Conservation (phyloP, 116 monocot species). For the Thalassia testudinum region DNA sequence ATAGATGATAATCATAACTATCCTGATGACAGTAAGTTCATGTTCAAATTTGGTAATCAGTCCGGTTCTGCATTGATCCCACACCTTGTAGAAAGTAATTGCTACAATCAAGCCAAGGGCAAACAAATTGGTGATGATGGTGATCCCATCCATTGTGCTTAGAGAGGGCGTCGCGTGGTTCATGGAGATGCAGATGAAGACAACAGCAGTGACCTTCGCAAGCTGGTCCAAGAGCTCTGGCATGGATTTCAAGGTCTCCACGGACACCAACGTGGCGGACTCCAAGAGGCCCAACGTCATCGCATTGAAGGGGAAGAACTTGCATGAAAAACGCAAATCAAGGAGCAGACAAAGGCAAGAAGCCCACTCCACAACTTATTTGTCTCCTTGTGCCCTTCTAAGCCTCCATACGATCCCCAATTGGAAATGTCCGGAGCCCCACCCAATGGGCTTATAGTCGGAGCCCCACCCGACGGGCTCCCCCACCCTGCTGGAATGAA, state of each 20-base stretch:
- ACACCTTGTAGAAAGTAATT: neutral
- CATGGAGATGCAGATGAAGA: neutral
- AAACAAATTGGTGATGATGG: neutral
- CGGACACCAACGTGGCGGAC: neutral
- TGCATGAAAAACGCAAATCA: neutral
- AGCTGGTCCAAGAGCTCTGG: slow-evolving; percentile 1
- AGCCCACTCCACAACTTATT: neutral
- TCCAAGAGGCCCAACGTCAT: neutral
- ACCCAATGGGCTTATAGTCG: no score
- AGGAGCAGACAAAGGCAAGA: neutral
- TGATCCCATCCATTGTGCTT: neutral
- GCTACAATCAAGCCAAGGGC: neutral
- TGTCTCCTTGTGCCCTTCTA: no score
- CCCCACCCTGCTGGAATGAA: no score
- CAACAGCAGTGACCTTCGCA: neutral
- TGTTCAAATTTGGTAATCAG: neutral
- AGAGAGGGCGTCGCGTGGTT: neutral
- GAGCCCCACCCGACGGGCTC: no score
- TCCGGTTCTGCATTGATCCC: neutral
- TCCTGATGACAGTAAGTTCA: neutral
- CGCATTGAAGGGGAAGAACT: neutral
- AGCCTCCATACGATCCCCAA: neutral
- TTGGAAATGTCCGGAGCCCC: no score
- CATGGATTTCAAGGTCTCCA: neutral
- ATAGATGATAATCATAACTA: slow-evolving; percentile 1